Base-by-base conservation (phyloP, 305 asterid genomes). In the Caryopteris hybrid region DNA sequence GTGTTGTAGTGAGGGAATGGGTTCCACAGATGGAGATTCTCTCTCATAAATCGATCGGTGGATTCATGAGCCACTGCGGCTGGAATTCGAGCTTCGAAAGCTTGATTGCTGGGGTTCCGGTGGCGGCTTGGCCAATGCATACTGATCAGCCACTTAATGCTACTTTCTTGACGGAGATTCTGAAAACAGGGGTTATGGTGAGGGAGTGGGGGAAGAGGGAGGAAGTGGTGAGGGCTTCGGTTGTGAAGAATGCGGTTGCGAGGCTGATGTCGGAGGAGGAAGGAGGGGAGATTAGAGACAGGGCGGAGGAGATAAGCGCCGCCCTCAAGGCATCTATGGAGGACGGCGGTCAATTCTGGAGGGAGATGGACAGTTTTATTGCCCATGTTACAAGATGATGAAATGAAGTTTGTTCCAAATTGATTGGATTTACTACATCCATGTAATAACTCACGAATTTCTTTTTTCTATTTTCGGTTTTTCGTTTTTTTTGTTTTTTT, bases 61-160 rank as follows among this genome's bases (percentile, higher is more conserved):
- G 78, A 9, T 75, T 68, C 34, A 51, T 75, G 72, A 75, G 72
- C 29, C 81, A 75, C 38, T 79, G 84, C 6, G 81, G 84, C 1
- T 79, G 80, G 80, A 79, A 79, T 20, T 79, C 80, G 16, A 71
- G 83, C 66, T 61, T 71, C 3, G 83, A 79, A 67, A 79, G 80
- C 33, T 46, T 79, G 7, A 14, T 29, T 0, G 43, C 23, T 16
- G 84, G 78, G 1, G 84, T 79, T 61, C 80, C 80, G 5, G 60
- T 79, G 6, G 84, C 80, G 27, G 73, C 80, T 14, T 79, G 78
- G 78, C 80, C 80, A 1, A 79, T 79, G 79, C 78, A 79, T 51
- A 45, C 79, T 14, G 81, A 79, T 52, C 84, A 79, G 8, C 81
- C 76, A 2, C 3, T 66, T 5, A 79, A 75, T 27, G 70, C 81